Percentiles rank a stretch among this genome's conserved stretches.
These are phyloP conservation scores for Rhizodiscina lignyota DNA, from an alignment of 495 filamentous ascomycete species.

Conservation along the genomic window DNA sequence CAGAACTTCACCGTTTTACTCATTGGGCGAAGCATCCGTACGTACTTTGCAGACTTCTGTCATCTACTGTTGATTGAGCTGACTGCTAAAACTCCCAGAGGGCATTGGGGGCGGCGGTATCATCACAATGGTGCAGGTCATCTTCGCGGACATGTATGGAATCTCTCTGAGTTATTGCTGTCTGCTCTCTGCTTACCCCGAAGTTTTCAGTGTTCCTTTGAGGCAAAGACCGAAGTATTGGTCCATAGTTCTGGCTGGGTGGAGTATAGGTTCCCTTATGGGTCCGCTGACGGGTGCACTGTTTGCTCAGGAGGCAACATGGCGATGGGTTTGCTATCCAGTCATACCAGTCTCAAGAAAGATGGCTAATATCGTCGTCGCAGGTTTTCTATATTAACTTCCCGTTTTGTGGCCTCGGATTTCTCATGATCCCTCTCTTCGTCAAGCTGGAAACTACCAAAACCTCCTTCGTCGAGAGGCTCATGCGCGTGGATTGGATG, in stretches of 20 bases:
- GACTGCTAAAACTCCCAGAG: too few relatives aligned
- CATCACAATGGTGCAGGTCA: conserved; percentile 8
- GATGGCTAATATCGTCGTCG: too few relatives aligned
- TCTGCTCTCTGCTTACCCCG: too few relatives aligned
- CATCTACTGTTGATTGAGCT: too few relatives aligned
- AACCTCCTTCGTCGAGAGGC: conserved; percentile 2
- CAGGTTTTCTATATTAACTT: conserved; percentile 27
- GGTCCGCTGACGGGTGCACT: conserved; percentile 15
- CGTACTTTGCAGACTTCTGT: too few relatives aligned
- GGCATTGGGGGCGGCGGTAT: conserved; percentile 16
- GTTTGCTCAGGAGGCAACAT: conserved; percentile 7
- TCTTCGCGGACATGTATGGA: conserved; percentile 16
- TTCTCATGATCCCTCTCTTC: conserved; percentile 14
- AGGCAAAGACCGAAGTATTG: conserved; percentile 21
- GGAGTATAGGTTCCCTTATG: conserved; percentile 18
- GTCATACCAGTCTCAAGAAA: too few relatives aligned
- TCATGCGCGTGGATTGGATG: conserved; percentile 39
- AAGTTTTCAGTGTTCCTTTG: conserved; percentile 22
- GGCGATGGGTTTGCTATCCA: conserved; percentile 23
- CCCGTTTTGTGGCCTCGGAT: conserved; percentile 20
- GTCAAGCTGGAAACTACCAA: conserved; percentile 5
- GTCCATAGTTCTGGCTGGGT: conserved; percentile 16
- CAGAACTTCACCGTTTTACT: conserved; percentile 9
- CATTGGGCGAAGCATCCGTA: conserved; percentile 10
- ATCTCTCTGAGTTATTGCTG: too few relatives aligned